Evolutionary conservation across 352 stramenopile genomes (phyloP).

Genomic region (Pythium aquatile): DNA sequence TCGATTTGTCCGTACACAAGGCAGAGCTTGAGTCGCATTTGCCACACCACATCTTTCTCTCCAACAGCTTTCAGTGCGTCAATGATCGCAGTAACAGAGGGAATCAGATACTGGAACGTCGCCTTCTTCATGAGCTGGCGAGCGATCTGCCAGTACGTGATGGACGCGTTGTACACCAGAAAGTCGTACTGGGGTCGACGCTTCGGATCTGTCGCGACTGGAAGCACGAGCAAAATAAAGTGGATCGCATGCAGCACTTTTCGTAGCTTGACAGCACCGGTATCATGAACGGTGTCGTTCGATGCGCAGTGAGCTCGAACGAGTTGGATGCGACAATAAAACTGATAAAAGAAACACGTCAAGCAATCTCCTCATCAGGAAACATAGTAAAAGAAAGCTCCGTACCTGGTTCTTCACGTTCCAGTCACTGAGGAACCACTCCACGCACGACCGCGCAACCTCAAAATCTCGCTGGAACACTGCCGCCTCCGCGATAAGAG

Average conservation of each 20-base stretch:
- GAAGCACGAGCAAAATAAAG: conserved; percentile 70
- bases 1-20: conserved; percentile 75
- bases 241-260: conserved; percentile 73
- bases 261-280: conserved; percentile 39
- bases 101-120: conserved; percentile 70
- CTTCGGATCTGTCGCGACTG: conserved; percentile 57
- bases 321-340: conserved; percentile 87
- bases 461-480: conserved; percentile 68
- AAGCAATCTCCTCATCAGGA: neutral
- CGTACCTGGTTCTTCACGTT: conserved; percentile 75
- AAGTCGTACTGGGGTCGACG: conserved; percentile 85
- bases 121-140: conserved; percentile 80
- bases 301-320: conserved; percentile 67
- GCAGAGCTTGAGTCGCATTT: conserved; percentile 56
- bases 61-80: conserved; percentile 68
- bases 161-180: conserved; percentile 90
- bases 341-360: conserved; percentile 30
- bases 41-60: conserved; percentile 75
- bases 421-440: conserved; percentile 73
- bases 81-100: conserved; percentile 58
- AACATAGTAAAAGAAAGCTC: neutral
- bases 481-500: conserved; percentile 69
- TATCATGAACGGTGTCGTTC: conserved; percentile 37
- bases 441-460: conserved; percentile 44
- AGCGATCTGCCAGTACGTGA: conserved; percentile 85